Conservation (phyloP, 2,329 filamentous ascomycete genomes). For the Aspergillus clavatus region DNA sequence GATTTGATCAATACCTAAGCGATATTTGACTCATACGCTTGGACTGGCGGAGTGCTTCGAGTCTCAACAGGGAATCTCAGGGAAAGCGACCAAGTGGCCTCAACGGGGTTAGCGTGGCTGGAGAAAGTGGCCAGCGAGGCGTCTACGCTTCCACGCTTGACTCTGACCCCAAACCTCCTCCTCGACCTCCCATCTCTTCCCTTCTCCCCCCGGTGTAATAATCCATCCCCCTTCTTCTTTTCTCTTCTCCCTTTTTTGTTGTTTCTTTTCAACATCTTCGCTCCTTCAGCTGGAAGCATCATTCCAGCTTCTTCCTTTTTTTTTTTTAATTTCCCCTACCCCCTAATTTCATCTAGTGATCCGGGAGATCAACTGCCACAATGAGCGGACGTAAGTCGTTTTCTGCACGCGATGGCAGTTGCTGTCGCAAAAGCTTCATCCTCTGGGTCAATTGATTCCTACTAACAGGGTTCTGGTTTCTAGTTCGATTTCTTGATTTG, state of each 20-base stretch:
- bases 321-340: constrained; percentile 19
- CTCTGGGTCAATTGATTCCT: constrained; percentile 21
- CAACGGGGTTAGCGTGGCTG: constrained; percentile 33
- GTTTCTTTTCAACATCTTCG: constrained; percentile 21
- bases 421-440: constrained; percentile 16
- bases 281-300: constrained; percentile 33
- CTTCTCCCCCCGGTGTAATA: constrained; percentile 16
- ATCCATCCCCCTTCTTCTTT: constrained; percentile 16
- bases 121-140: constrained; percentile 35
- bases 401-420: constrained; percentile 27
- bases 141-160: constrained; percentile 15
- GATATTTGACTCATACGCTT: not conserved
- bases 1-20: no score
- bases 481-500: constrained; percentile 98
- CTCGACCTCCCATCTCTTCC: constrained; percentile 16
- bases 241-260: constrained; percentile 23
- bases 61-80: constrained; percentile 7
- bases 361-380: constrained; percentile 42
- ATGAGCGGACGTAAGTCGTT: constrained; percentile 56
- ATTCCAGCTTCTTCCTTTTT: constrained; percentile 28
- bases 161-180: constrained; percentile 22
- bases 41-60: not conserved
- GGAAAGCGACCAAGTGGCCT: constrained; percentile 37
- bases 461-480: constrained; percentile 21
- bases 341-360: constrained; percentile 19